phyloP scores from a whole-genome alignment of 495 filamentous ascomycete genomes.

The Penicillium atrosanguineum region DNA sequence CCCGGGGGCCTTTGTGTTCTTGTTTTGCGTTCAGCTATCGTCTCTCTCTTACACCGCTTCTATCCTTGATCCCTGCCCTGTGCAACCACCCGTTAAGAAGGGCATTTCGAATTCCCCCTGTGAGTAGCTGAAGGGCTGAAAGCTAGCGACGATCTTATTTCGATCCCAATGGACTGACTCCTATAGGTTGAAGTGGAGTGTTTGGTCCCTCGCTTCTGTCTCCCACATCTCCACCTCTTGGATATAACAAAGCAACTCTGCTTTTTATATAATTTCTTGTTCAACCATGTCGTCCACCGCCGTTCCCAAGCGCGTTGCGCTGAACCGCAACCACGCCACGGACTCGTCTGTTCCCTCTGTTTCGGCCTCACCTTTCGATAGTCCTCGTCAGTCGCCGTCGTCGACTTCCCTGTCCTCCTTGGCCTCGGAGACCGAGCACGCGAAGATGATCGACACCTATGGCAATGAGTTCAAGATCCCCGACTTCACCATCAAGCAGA shows the following conservation, averaged over 20 bases:
- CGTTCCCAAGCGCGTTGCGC: slow-evolving; percentile 51
- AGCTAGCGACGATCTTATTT: neutral
- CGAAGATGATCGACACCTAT: slow-evolving; percentile 64
- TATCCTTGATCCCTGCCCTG: slow-evolving; percentile 7
- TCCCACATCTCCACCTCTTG: neutral
- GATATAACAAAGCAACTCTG: neutral
- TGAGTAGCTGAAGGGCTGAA: neutral
- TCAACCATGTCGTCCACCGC: slow-evolving; percentile 57
- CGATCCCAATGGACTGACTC: slow-evolving; percentile 1
- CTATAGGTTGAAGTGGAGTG: neutral
- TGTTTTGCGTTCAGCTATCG: neutral
- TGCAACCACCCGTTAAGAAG: slow-evolving; percentile 8
- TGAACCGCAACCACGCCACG: slow-evolving; percentile 49
- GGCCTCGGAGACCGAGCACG: slow-evolving; percentile 53
- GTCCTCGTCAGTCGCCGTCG: slow-evolving; percentile 74
- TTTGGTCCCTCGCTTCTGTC: neutral
- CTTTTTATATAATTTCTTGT: neutral
- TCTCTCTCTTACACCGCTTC: slow-evolving; percentile 7
- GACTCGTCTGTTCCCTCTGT: slow-evolving; percentile 62
- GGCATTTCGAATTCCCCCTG: neutral
- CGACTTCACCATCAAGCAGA: slow-evolving; percentile 70
- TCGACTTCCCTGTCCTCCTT: slow-evolving; percentile 90
- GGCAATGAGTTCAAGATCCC: slow-evolving; percentile 70
- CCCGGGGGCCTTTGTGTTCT: neutral
- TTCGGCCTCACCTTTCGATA: slow-evolving; percentile 63